phyloP scores from a whole-genome alignment of 2,329 filamentous ascomycete species.

The Periconia digitata region DNA sequence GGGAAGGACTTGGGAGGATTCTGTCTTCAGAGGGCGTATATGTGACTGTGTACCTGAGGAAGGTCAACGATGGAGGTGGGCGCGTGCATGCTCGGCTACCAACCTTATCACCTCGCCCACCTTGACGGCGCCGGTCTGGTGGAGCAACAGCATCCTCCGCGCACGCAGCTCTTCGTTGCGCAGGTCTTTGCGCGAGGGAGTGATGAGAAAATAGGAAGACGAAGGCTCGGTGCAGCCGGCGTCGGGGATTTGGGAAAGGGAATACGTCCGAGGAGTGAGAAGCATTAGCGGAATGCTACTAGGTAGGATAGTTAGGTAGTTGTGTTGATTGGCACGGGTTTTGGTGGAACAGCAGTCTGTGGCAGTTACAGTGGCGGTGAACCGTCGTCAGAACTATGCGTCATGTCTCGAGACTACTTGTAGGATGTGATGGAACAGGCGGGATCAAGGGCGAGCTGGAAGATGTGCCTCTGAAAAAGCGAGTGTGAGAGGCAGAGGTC shows the following conservation, averaged over 20 bases:
- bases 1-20: conserved; percentile 80
- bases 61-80: conserved; percentile 4
- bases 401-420: neutral
- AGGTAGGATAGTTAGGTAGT: too few species aligned
- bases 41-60: conserved; percentile 71
- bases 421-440: neutral
- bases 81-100: conserved; percentile 17
- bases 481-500: neutral
- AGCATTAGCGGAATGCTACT: conserved; percentile 42
- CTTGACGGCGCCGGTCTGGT: conserved; percentile 89
- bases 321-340: conserved; percentile 15
- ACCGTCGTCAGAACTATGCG: conserved; percentile 3
- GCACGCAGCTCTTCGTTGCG: conserved; percentile 34
- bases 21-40: conserved; percentile 89
- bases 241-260: conserved; percentile 42
- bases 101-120: conserved; percentile 93
- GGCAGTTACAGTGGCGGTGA: conserved; percentile 13
- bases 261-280: conserved; percentile 44
- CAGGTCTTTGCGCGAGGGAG: conserved; percentile 36
- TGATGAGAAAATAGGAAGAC: conserved; percentile 38
- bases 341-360: conserved; percentile 19
- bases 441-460: neutral
- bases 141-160: conserved; percentile 76
- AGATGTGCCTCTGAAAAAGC: neutral
- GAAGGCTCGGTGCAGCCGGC: conserved; percentile 26